Conservation (phyloP, 2,329 filamentous ascomycete genomes). For the Aspergillus sergii region DNA sequence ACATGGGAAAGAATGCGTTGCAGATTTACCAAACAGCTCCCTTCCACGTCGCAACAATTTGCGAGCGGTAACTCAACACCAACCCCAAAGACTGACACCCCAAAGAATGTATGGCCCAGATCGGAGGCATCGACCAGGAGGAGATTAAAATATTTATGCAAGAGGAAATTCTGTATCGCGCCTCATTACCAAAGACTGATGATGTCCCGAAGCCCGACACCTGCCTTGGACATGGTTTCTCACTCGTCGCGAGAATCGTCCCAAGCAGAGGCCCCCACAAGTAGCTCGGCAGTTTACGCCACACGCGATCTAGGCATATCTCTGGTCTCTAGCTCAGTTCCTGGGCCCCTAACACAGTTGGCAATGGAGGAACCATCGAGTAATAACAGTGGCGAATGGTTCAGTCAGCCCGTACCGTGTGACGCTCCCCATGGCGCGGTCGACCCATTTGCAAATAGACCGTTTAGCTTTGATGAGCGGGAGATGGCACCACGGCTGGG, state of each 20-base stretch:
- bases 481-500: conserved; percentile 47
- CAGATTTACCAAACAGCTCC: conserved; percentile 28
- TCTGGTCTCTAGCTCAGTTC: conserved; percentile 45
- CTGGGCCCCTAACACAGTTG: conserved; percentile 38
- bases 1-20: conserved; percentile 57
- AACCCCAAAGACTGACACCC: conserved; percentile 34
- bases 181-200: conserved; percentile 67
- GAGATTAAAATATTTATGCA: conserved; percentile 62
- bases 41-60: conserved; percentile 35
- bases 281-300: conserved; percentile 38
- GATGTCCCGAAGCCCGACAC: conserved; percentile 62
- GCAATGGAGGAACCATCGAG: conserved; percentile 30
- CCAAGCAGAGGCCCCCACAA: conserved; percentile 24
- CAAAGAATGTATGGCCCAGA: conserved; percentile 55
- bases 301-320: conserved; percentile 50
- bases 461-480: conserved; percentile 19
- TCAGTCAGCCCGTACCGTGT: conserved; percentile 36
- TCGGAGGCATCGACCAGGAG: conserved; percentile 61
- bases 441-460: conserved; percentile 17
- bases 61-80: conserved; percentile 54
- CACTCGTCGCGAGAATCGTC: conserved; percentile 31
- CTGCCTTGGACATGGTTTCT: conserved; percentile 48
- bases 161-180: conserved; percentile 62
- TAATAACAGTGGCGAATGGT: conserved; percentile 35
- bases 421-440: conserved; percentile 5